phyloP scores from a whole-genome alignment of 1,284 basidiomycete genomes.

The Tausonia pullulans region DNA sequence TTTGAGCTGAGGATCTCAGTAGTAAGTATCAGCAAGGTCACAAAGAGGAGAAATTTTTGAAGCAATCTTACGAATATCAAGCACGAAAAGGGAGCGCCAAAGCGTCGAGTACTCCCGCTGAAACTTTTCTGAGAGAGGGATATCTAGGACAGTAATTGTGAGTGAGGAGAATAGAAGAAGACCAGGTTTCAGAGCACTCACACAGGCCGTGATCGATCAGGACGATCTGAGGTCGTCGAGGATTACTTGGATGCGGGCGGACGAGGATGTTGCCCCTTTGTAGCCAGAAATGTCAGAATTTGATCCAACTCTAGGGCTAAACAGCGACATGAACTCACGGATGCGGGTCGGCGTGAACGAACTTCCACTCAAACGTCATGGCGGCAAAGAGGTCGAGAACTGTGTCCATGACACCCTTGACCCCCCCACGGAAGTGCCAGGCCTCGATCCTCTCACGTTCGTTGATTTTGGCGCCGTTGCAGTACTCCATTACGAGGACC shows the following conservation, averaged over 20 bases:
- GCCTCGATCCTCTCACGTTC: constrained; percentile 34
- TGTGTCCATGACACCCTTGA: constrained; percentile 48
- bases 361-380: constrained; percentile 81
- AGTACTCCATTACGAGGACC: constrained; percentile 73
- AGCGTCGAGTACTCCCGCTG: constrained; percentile 60
- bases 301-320: background rate
- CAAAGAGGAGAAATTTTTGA: too few species aligned
- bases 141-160: constrained; percentile 34
- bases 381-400: constrained; percentile 72
- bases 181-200: background rate
- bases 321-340: constrained; percentile 24
- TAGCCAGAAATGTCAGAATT: background rate
- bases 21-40: too few species aligned
- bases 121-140: constrained; percentile 52
- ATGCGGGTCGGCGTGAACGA: constrained; percentile 54
- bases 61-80: constrained; percentile 50
- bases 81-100: constrained; percentile 64
- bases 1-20: too few species aligned
- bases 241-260: constrained; percentile 53
- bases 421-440: constrained; percentile 1
- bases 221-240: constrained; percentile 56
- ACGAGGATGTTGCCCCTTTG: constrained; percentile 63
- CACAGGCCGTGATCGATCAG: constrained; percentile 78
- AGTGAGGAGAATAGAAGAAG: background rate
- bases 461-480: constrained; percentile 59